A percentile compares a stretch with the other conserved stretches of the same genome.
Evolutionary conservation across 176 grass and related monocot genomes (phyloP).

Genomic region (Rhynchospora tenuis): DNA sequence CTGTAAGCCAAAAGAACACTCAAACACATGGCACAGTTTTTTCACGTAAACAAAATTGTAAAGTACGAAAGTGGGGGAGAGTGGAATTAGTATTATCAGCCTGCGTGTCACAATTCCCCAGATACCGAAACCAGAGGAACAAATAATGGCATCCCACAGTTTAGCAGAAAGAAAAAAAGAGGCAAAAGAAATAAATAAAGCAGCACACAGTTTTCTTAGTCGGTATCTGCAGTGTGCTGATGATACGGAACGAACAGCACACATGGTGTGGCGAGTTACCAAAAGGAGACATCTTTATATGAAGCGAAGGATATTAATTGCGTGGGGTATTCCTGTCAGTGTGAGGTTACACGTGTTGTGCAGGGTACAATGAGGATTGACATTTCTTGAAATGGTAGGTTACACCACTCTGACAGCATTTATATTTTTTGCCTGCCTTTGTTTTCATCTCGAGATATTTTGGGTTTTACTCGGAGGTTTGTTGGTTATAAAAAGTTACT

Average conservation of each 20-base stretch:
- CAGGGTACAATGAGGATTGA: neutral
- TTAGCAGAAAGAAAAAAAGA: neutral
- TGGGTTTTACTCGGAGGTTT: neutral
- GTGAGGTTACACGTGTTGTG: neutral
- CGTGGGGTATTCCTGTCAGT: neutral
- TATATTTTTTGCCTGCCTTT: neutral
- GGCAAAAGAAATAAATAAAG: neutral
- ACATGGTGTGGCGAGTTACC: neutral
- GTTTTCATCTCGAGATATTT: neutral
- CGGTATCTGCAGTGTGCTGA: neutral
- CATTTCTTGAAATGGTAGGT: neutral
- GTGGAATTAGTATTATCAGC: neutral
- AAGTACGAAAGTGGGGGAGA: neutral
- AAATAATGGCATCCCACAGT: conserved; percentile 6
- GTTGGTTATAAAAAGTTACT: neutral
- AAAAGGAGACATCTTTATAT: neutral
- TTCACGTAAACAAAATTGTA: neutral
- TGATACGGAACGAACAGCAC: neutral
- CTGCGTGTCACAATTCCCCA: neutral
- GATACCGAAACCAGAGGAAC: neutral
- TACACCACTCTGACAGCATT: neutral
- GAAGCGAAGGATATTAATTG: no score
- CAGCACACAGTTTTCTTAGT: neutral
- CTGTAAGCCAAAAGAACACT: neutral
- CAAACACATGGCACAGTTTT: neutral